Evolutionary conservation across 139 green algal genomes (phyloP), one percentile per base, ranked within the genome.

Genomic region (Volvox reticuliferus): DNA sequence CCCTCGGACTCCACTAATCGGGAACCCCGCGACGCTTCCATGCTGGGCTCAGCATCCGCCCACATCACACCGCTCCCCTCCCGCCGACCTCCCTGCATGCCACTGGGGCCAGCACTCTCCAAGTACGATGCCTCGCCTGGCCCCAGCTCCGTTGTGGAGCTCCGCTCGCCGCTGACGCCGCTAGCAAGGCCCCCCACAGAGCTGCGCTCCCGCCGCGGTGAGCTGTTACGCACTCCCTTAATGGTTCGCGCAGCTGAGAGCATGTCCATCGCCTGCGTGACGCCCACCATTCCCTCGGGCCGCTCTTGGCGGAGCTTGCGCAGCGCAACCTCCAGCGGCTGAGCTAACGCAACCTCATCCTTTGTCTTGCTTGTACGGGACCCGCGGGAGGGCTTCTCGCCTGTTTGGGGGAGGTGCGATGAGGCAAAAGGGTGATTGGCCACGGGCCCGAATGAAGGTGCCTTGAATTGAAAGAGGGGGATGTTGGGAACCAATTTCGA

Each of bases 311-410:
- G 71, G 33, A 90, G 71, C 86, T 69, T 69, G 14, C 73, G 37
- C 50, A 90, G 86, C 30, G 86, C 86, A 55, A 76, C 26, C 73
- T 90, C 86, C 86, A 90, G 86, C 17, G 86, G 86, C 86, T 82
- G 50, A 30, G 86, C 86, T 32, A 83, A 17, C 12, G 71, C 73
- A 19, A 5, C 12, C 50, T 90, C 86, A n/a, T 83, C 86, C 35
- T 67, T 67, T 69, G 61, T 30, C 69, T 82, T 73, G 37, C 24
- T 18, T 0, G 69, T 28, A 13, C 73, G 73, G 67, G 33, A 5
- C 19, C 36, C 62, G 68, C 77, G 77, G 73, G 21, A 3, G 73
- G 50, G 30, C 73, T 83, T 83, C 50, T 83, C 73, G 5, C 36
- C 86, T 89, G 84, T 0, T n/a, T 12, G 14, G 65, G 69, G 0